phyloP scores from a whole-genome alignment of 1,284 basidiomycete species.

The Ceratobasidium sp. region DNA sequence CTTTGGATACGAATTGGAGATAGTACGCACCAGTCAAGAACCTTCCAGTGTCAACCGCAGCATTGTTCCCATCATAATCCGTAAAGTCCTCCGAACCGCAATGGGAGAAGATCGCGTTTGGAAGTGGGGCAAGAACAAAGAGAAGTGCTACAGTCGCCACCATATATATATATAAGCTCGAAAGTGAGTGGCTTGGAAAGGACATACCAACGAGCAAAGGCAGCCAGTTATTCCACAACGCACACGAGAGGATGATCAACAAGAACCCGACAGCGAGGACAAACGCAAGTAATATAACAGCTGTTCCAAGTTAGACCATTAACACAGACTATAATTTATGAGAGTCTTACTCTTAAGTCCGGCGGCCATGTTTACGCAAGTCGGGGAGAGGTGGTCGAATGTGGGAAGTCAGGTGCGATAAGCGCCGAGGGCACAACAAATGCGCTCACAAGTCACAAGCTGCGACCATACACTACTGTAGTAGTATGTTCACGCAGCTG shows the following conservation, averaged over 20 bases:
- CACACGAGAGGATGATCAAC: slow-evolving; percentile 96
- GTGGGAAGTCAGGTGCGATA: slow-evolving; percentile 16
- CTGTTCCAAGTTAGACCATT: slow-evolving; percentile 53
- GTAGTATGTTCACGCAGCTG: slow-evolving; percentile 25
- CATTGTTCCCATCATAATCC: slow-evolving; percentile 64
- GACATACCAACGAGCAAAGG: slow-evolving; percentile 91
- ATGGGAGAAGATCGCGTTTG: slow-evolving; percentile 87
- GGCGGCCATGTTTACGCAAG: slow-evolving; percentile 42
- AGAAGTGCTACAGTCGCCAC: slow-evolving; percentile 67
- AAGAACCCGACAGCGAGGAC: slow-evolving; percentile 96
- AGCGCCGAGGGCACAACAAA: slow-evolving; percentile 23
- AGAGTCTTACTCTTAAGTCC: slow-evolving; percentile 45
- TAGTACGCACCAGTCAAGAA: slow-evolving; percentile 61
- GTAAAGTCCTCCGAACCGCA: slow-evolving; percentile 86
- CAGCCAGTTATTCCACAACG: slow-evolving; percentile 95
- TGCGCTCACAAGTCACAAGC: neutral
- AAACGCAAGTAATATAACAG: slow-evolving; percentile 92
- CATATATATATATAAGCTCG: too few relatives aligned
- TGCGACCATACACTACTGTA: neutral
- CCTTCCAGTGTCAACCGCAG: slow-evolving; percentile 79
- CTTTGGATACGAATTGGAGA: neutral
- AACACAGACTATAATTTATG: slow-evolving; percentile 5
- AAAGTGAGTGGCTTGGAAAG: neutral
- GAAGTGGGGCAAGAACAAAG: slow-evolving; percentile 93
- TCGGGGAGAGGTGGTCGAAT: slow-evolving; percentile 31